Evolutionary conservation across 495 filamentous ascomycete genomes (phyloP), one percentile per base, ranked within the genome.

Genomic region (Aspergillus biplanus): DNA sequence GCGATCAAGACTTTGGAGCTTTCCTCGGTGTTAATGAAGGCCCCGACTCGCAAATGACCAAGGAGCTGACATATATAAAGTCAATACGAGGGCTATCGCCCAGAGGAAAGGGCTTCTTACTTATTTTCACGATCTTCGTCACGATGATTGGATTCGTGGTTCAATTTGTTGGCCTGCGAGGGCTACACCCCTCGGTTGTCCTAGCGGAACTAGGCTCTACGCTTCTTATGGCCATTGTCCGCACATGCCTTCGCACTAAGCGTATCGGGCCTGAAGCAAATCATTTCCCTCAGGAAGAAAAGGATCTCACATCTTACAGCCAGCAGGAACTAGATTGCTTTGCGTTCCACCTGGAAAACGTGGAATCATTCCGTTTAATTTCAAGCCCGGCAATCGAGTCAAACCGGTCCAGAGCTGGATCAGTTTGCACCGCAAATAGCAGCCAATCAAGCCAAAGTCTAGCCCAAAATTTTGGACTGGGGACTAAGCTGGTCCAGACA

Each of bases 91-190:
- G 68, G n/a, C 55, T 47, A 32, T 32, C 47, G 33, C 47, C 50
- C 0, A 56, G 46, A 9, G 37, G 42, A 21, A 65, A 62, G 8
- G 34, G 56, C 1, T 7, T 61, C 52, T 39, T 74, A 59, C 57
- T 71, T 27, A 7, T 67, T 0, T 52, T 61, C 37, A 69, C 70
- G 1, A 46, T 79, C 12, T 16, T 31, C 1, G 50, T 78, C 1
- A 79, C 77, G 5, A 59, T 84, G 50, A n/a, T 73, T 2, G 83
- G 83, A 1, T 86, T 83, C 48, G 63, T 83, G 33, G 55, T 75
- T 6, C 82, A 86, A 63, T 86, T 86, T 60, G 66, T 81, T 6
- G 83, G 83, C 2, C 62, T 83, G 4, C 75, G 82, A 46, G 80
- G 77, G 1, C 70, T 86, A 31, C 77, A 83, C 52, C 76, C 81